Base-by-base conservation (phyloP, 2,329 filamentous ascomycete species). In the Aspergillus cejpii region DNA sequence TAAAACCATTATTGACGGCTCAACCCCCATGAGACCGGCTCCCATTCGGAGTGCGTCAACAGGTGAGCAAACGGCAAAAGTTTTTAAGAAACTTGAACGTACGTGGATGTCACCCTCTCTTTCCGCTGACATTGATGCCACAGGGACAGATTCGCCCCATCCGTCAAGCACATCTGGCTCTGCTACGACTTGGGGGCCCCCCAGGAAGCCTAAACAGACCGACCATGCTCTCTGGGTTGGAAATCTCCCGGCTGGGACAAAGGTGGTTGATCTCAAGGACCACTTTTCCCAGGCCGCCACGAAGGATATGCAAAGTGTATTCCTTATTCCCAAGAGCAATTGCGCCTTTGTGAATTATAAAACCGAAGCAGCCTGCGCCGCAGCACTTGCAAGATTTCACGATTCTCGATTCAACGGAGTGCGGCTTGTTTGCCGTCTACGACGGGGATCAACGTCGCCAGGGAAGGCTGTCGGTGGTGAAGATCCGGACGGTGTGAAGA, bases 281-380 rank as follows among this genome's bases (percentile, higher is more conserved):
- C 87, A 96, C 62, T 92, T 96, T 46, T 94, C 87, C 49, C 81
- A 80, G 51, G 84, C 90, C 53, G 83, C 87, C 0, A 77, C 76
- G 0, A 79, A 74, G 33, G 78, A 89, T 1, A 80, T 97, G 17
- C 86, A 95, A 62, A 95, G 89, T 37, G 73, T 97, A 0, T 96
- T 97, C 55, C 72, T 97, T 27, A 97, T 97, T 31, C 91, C 90
- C 0, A 96, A 96, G 65, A 96, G 90, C 64, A 96, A 96, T 62
- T 97, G 91, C 60, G 91, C 90, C 0, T 97, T 97, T 70, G 88
- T 94, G 53, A 97, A 97, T 61, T 97, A 94, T 64, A 86, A 83
- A 51, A 85, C 87, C 40, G 89, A 95, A 57, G 70, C 74, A 2
- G 80, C 81, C 4, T 96, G 89, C 61, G 70, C 78, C 5, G 75